Base-by-base conservation (phyloP, 306 rosid species). In the Glycyrrhiza uralensis region DNA sequence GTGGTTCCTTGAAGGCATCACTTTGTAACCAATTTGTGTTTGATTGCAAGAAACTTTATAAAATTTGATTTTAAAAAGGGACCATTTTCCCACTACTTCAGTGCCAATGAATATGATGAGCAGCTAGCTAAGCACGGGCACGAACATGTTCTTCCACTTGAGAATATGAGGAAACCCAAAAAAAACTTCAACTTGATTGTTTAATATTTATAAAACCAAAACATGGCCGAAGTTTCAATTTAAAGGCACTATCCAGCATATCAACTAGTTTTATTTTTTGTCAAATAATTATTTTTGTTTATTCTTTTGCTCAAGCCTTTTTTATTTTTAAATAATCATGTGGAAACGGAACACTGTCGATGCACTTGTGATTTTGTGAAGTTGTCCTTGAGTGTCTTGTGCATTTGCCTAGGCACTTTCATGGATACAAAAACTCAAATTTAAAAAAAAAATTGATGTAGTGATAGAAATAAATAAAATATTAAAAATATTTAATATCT, bases 1-100 rank as follows among this genome's bases (percentile, higher is more conserved):
- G 51, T 45, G 50, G 60, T 71, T 78, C 63, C 82, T 71, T 71
- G 50, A 60, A 61, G 77, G 60, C 50, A 51, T 62, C n/a, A 60
- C 59, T 71, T 63, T 51, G 68, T 32, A 41, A 61, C 23, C 6
- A 12, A 9, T 42, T n/a, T 56, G 20, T 44, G 44, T 71, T 63
- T 71, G 77, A 52, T 71, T 51, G 67, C 60, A 78, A 78, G 62
- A 44, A 78, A 78, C 60, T 54, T 29, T 9, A 71, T 7, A 15
- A 50, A 52, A 41, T 41, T 51, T 6, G 23, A 69, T 71, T 61
- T 10, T 6, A 52, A 47, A 47, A 14, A n/a, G n/a, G n/a, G n/a
- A n/a, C n/a, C 28, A 19, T 49, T 15, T 32, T 47, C 23, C 26
- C 76, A 59, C 70, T 69, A 36, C 36, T 36, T 8, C 28, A 24